These are phyloP conservation scores for Scleromitrula shiraiana DNA, from an alignment of 2,329 filamentous ascomycete genomes.

Conservation along the genomic window DNA sequence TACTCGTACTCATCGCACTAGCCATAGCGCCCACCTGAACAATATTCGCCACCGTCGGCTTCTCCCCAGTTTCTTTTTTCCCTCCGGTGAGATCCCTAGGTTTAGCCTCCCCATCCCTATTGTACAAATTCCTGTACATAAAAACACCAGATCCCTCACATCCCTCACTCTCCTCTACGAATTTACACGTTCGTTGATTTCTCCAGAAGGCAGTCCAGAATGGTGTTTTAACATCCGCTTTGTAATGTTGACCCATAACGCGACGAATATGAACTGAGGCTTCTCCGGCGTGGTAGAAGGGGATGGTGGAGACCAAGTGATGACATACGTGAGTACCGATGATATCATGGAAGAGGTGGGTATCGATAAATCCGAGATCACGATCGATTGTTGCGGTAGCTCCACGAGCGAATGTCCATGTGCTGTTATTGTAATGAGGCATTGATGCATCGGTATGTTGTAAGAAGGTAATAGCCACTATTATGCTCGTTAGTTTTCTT, in stretches of 20 bases:
- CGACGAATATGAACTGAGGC: conserved; percentile 49
- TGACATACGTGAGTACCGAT: conserved; percentile 58
- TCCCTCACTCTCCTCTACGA: conserved; percentile 30
- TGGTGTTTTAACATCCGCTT: conserved; percentile 32
- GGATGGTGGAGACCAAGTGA: conserved; percentile 53
- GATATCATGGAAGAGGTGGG: conserved; percentile 59
- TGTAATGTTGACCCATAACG: conserved; percentile 48
- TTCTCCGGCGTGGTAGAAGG: conserved; percentile 52
- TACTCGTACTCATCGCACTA: conserved; percentile 22
- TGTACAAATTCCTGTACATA: conserved; percentile 29
- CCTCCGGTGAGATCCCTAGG: conserved; percentile 15
- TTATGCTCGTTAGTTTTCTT: conserved; percentile 21
- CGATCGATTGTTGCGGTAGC: conserved; percentile 57
- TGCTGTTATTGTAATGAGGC: conserved; percentile 49
- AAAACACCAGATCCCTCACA: conserved; percentile 28
- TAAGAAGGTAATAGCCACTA: conserved; percentile 67
- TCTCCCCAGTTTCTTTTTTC: conserved; percentile 5
- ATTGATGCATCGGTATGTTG: conserved; percentile 57
- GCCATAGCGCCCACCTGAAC: conserved; percentile 18
- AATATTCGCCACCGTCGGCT: not conserved
- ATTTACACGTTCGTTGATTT: conserved; percentile 29
- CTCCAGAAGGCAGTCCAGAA: conserved; percentile 31
- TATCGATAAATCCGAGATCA: conserved; percentile 55
- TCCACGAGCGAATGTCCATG: conserved; percentile 56
- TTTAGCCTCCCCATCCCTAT: conserved; percentile 20